These are phyloP conservation scores for Phaseolus coccineus DNA, from an alignment of 331 rosid species.

Conservation along the genomic window DNA sequence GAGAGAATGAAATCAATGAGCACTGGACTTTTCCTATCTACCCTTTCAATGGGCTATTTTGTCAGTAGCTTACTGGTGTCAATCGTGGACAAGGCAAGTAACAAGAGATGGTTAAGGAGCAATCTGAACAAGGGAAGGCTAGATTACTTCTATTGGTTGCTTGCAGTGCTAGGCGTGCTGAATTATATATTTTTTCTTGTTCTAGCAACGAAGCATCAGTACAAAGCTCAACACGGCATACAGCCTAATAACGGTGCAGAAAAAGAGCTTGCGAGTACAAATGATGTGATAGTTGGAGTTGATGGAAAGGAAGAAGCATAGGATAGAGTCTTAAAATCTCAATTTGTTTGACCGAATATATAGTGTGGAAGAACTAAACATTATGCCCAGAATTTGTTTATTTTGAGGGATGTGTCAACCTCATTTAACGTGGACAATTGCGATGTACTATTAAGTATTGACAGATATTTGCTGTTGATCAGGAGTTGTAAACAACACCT, in stretches of 20 bases:
- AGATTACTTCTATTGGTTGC: conserved; percentile 80
- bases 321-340: conserved; percentile 22
- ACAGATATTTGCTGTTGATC: background rate
- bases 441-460: conserved; percentile 8
- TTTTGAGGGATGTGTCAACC: conserved; percentile 32
- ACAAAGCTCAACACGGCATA: conserved; percentile 58
- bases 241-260: conserved; percentile 45
- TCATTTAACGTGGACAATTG: background rate
- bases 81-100: conserved; percentile 73
- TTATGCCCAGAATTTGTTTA: background rate
- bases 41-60: conserved; percentile 95
- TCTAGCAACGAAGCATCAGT: conserved; percentile 79
- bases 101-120: conserved; percentile 76
- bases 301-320: conserved; percentile 67
- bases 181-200: conserved; percentile 70
- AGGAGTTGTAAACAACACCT: too few relatives aligned
- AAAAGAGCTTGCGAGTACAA: conserved; percentile 61
- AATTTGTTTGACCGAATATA: conserved; percentile 9
- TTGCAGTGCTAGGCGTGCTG: conserved; percentile 68
- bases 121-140: conserved; percentile 67
- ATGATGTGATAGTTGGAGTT: conserved; percentile 49
- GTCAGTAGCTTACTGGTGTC: conserved; percentile 84
- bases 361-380: conserved; percentile 35
- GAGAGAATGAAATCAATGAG: conserved; percentile 99
- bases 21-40: conserved; percentile 87